Conservation (phyloP, 345 rosid species). For the Gossypium raimondii region DNA sequence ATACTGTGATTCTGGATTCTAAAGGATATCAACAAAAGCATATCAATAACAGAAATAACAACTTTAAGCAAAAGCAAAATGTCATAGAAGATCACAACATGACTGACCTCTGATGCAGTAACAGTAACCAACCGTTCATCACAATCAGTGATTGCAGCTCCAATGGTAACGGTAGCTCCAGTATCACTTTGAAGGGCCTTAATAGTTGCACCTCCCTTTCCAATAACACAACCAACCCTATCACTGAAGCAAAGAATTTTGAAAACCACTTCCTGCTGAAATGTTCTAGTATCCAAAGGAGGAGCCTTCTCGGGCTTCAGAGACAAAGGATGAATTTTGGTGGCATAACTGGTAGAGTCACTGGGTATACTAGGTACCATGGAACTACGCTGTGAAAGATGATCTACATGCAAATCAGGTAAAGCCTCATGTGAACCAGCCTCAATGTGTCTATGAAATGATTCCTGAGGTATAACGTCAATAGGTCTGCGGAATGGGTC, state of each 20-base stretch:
- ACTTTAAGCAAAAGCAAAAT: slow-evolving; percentile 14
- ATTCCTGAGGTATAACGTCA: slow-evolving; percentile 23
- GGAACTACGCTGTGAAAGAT: slow-evolving; percentile 30
- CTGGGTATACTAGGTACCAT: slow-evolving; percentile 28
- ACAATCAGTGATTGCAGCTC: slow-evolving; percentile 53
- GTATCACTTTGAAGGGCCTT: slow-evolving; percentile 70
- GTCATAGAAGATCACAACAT: slow-evolving; percentile 11
- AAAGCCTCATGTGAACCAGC: slow-evolving; percentile 29
- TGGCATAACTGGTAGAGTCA: slow-evolving; percentile 31
- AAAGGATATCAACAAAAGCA: slow-evolving; percentile 30
- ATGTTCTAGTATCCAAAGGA: slow-evolving; percentile 25
- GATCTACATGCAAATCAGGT: slow-evolving; percentile 31
- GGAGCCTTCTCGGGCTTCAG: slow-evolving; percentile 40
- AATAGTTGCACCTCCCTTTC: slow-evolving; percentile 70
- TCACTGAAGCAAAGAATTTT: slow-evolving; percentile 78
- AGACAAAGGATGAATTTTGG: slow-evolving; percentile 38
- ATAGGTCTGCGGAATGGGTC: slow-evolving; percentile 19
- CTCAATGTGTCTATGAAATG: slow-evolving; percentile 27
- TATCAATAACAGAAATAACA: slow-evolving; percentile 12
- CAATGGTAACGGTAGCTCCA: slow-evolving; percentile 73
- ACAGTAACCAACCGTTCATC: slow-evolving; percentile 75
- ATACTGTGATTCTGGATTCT: slow-evolving; percentile 55
- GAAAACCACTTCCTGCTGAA: slow-evolving; percentile 51
- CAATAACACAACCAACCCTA: slow-evolving; percentile 77
- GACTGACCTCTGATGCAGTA: slow-evolving; percentile 69